Evolutionary conservation across 371 early-diverging fungal genomes (phyloP), one percentile per base, ranked within the genome.

Genomic region (Dinochytrium kinnereticum): DNA sequence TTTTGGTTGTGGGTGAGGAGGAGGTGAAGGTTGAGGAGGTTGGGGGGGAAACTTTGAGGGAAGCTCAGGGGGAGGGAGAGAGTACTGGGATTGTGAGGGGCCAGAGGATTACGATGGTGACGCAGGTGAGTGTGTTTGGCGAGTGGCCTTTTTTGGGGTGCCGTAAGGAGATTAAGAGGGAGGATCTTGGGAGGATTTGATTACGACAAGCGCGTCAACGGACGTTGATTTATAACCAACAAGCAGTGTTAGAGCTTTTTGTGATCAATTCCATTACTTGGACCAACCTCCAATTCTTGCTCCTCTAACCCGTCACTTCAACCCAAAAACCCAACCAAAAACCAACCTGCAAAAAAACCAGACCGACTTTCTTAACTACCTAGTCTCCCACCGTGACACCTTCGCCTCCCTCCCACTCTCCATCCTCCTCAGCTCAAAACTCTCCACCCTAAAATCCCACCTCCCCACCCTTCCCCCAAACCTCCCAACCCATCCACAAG

Each of bases 321-420:
- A n/a, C n/a, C n/a, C n/a, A n/a, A n/a, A n/a, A n/a, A n/a, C n/a
- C n/a, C n/a, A n/a, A n/a, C n/a, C n/a, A n/a, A n/a, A n/a, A n/a
- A n/a, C n/a, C n/a, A 13, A 53, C 55, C 55, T n/a, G 7, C 5
- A 7, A 53, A 5, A 24, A 53, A 15, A 13, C 13, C 34, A 61
- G 79, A 82, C 78, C 51, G 85, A 85, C 69, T 39, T 83, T 21
- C 50, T 81, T 38, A 24, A 64, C 51, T 82, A 65, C 51, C 49
- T 85, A 37, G 28, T 71, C 36, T 74, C 75, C 38, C 64, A 57
- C 59, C 28, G 40, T 21, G 71, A 75, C 33, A 34, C 67, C 31
- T 19, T 78, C 34, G 36, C 59, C n/a, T 49, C 68, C 0, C 33
- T 40, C 0, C 37, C 72, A 3, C 1, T 73, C 10, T 21, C 34